Conservation (phyloP, 2,329 filamentous ascomycete genomes). For the Fragosphaeria purpurea region DNA sequence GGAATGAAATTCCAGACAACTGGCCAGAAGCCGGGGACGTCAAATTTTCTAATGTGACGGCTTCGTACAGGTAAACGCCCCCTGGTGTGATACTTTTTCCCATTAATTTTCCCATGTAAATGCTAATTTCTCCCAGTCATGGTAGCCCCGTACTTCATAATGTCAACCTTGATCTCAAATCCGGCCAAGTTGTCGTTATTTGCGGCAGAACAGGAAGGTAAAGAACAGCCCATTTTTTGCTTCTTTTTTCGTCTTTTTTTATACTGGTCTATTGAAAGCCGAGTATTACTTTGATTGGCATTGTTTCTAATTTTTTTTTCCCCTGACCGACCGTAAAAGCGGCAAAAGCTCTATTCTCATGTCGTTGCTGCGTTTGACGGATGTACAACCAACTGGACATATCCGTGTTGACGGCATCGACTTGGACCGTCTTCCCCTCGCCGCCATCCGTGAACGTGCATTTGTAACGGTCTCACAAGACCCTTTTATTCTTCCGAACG, state of each 20-base stretch:
- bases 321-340: background rate
- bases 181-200: constrained; percentile 39
- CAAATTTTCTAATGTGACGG: constrained; percentile 19
- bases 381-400: constrained; percentile 27
- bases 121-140: no score
- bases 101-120: background rate
- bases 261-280: background rate
- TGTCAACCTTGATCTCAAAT: constrained; percentile 18
- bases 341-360: constrained; percentile 35
- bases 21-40: constrained; percentile 22
- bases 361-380: constrained; percentile 38
- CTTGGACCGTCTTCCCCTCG: constrained; percentile 28
- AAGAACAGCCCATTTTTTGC: background rate
- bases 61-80: constrained; percentile 18
- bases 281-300: no score
- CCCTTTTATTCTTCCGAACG: constrained; percentile 7
- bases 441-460: constrained; percentile 32
- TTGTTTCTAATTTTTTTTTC: no score
- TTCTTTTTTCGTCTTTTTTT: no score
- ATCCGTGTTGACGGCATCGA: constrained; percentile 39
- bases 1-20: background rate
- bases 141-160: constrained; percentile 14
- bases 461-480: constrained; percentile 28
- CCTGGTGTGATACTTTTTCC: background rate
- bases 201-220: constrained; percentile 43